phyloP scores from a whole-genome alignment of 257 asterid genomes.

The Solanum chaucha region DNA sequence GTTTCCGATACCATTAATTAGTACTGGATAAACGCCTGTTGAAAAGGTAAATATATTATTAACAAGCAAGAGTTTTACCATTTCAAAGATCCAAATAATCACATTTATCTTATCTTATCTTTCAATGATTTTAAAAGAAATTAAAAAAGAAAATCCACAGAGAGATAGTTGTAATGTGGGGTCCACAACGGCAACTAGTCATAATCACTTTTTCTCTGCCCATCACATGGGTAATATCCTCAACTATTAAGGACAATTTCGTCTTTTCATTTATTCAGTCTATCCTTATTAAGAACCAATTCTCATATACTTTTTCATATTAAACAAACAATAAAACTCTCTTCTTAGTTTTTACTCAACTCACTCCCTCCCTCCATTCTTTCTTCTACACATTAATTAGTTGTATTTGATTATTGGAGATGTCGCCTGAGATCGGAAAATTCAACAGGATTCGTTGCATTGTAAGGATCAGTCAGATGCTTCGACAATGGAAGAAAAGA shows the following conservation, averaged over 20 bases:
- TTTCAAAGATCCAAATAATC: background rate
- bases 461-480: conserved; percentile 64
- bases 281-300: background rate
- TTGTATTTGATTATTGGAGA: background rate
- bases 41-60: background rate
- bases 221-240: background rate
- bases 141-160: background rate
- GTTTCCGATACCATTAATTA: background rate
- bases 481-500: conserved; percentile 55
- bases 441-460: conserved; percentile 45
- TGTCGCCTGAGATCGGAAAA: conserved; percentile 21
- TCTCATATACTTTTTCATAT: background rate
- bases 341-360: background rate
- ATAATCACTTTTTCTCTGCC: background rate
- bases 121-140: background rate
- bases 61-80: background rate
- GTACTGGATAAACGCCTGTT: background rate
- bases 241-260: conserved; percentile 7
- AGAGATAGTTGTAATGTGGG: background rate
- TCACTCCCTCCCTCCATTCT: background rate
- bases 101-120: background rate
- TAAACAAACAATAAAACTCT: background rate
- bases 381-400: background rate
- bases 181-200: background rate
- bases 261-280: background rate